Evolutionary conservation across 2,329 filamentous ascomycete genomes (phyloP), one percentile per base, ranked within the genome.

Genomic region (Aspergillus brunneoviolaceus): DNA sequence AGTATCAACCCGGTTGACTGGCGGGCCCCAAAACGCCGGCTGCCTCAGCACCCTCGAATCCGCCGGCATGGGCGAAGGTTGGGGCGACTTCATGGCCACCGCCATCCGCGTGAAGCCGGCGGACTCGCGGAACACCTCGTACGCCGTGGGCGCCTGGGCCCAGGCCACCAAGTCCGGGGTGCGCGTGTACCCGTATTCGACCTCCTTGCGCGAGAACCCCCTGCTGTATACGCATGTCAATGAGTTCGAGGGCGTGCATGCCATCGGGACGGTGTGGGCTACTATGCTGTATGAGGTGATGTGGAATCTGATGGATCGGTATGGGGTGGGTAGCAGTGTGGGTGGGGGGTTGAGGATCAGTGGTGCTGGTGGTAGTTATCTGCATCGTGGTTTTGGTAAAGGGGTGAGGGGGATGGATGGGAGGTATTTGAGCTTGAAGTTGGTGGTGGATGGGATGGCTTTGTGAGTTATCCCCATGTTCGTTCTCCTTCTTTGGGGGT

Each of bases 41-140:
- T 65, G 63, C 25, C 51, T 65, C 45, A 54, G 35, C 12, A 12
- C 57, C 2, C 35, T 55, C 16, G 63, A 65, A 21, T 58, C 63
- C 2, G 61, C 59, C 16, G 63, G 63, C 10, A 65, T 65, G 63
- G 63, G 63, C 14, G 63, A 65, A 31, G 63, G 63, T 23, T 65
- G 63, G 63, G 49, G 63, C 29, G 63, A 65, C 42, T 65, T 65
- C 42, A 60, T 63, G 57, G 60, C 57, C 2, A 60, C 58, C 1
- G 59, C 60, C 3, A 60, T 63, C n/a, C 62, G 62, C 3, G 31
- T 65, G 5, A 65, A 64, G 57, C 11, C 63, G 31, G 51, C 31
- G 9, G 63, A 64, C 31, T 62, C 57, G 0, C 61, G 53, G 23
- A 29, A 48, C 0, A 59, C 19, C 1, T 58, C 61, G 25, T 63